phyloP scores from a whole-genome alignment of 805 yeast species.

The Saccharomycopsis oosterbeekiorum region DNA sequence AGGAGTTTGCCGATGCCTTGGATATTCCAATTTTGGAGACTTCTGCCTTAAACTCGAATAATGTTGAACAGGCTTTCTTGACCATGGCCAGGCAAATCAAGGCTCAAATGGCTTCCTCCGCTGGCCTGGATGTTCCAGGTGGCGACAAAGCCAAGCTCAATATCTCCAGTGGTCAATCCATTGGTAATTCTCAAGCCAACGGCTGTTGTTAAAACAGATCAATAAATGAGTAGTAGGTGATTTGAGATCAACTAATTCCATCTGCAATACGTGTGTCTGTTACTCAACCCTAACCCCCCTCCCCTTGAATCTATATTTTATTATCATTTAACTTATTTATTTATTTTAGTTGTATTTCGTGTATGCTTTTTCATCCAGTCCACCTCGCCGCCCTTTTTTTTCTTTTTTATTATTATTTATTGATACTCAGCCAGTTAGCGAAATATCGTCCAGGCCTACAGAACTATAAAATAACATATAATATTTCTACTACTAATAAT shows the following conservation, averaged over 20 bases:
- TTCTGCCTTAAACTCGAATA: constrained; percentile 87
- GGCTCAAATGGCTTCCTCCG: constrained; percentile 73
- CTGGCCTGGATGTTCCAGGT: constrained; percentile 33
- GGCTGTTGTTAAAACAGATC: constrained; percentile 7
- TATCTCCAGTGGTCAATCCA: constrained; percentile 44
- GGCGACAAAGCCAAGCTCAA: constrained; percentile 39
- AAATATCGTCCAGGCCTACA: no score
- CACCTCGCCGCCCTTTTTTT: no score
- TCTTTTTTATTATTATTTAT: no score
- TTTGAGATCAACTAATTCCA: background rate
- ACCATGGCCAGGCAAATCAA: constrained; percentile 98
- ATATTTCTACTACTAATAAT: no score
- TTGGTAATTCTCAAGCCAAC: constrained; percentile 3
- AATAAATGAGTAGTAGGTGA: no score
- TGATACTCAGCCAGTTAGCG: no score
- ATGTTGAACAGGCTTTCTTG: constrained; percentile 96
- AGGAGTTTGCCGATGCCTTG: constrained; percentile 93
- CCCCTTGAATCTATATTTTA: background rate
- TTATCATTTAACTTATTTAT: no score
- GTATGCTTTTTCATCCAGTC: background rate
- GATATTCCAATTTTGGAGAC: constrained; percentile 95
- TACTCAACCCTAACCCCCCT: constrained; percentile 25
- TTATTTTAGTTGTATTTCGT: no score
- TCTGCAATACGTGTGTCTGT: constrained; percentile 19
- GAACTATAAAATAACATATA: no score